Percentiles rank a stretch among this genome's conserved stretches.
These are phyloP conservation scores for Tirmania nivea DNA, from an alignment of 495 filamentous ascomycete genomes.

Conservation along the genomic window DNA sequence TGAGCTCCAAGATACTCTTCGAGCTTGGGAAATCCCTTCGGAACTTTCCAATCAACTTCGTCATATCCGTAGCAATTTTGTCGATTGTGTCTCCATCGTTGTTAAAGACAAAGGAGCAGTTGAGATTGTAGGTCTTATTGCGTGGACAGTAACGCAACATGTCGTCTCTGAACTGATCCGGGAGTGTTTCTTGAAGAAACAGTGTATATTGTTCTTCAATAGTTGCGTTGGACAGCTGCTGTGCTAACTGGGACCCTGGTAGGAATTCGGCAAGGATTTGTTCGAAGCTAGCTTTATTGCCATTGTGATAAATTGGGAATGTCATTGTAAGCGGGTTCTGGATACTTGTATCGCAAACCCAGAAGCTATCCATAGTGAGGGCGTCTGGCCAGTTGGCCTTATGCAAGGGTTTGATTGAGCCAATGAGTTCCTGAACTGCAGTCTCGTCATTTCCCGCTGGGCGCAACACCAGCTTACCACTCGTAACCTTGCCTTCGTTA, in stretches of 20 bases:
- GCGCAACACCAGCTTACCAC: neutral
- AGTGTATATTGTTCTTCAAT: neutral
- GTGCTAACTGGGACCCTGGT: neutral
- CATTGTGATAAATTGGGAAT: neutral
- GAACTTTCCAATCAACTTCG: neutral
- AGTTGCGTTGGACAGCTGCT: neutral
- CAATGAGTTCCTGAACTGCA: neutral
- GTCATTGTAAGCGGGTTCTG: neutral
- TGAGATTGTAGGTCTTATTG: neutral
- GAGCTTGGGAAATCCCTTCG: neutral
- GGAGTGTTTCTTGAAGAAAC: neutral
- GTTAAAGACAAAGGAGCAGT: neutral
- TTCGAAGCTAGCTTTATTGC: neutral
- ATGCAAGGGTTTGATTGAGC: neutral
- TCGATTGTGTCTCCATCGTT: neutral
- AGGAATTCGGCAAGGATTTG: neutral
- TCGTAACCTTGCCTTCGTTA: neutral
- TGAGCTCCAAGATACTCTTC: neutral
- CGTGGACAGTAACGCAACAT: neutral
- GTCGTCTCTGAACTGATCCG: neutral
- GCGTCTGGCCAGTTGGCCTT: neutral
- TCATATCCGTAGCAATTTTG: neutral
- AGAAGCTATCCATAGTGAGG: neutral
- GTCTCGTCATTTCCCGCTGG: neutral
- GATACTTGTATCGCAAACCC: neutral